A percentile compares a stretch with the other conserved stretches of the same genome.
phyloP scores from a whole-genome alignment of 2,329 filamentous ascomycete species.

The Cladophialophora psammophila region DNA sequence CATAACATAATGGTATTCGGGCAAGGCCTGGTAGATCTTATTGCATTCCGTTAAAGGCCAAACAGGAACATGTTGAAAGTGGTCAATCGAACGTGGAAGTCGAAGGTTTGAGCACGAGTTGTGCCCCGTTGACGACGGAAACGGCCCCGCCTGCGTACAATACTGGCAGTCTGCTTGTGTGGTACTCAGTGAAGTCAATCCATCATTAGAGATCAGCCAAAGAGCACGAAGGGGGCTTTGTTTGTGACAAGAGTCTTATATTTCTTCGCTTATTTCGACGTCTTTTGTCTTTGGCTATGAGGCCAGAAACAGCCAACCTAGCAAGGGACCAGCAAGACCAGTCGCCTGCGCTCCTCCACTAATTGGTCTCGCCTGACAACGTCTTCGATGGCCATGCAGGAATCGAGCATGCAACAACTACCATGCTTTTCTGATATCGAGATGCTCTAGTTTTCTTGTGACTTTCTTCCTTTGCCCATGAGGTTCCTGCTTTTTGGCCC shows the following conservation, averaged over 20 bases:
- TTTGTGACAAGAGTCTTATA: not conserved
- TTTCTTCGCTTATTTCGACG: not conserved
- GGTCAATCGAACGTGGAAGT: not conserved
- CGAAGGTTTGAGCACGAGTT: not conserved
- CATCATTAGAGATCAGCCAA: not conserved
- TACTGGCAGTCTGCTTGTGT: too few species aligned
- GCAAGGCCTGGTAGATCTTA: not conserved
- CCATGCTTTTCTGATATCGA: not conserved
- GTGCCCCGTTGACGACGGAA: not conserved
- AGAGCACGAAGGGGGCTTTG: not conserved
- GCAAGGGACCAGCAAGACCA: not conserved
- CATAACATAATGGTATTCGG: not conserved
- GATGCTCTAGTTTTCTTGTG: not conserved
- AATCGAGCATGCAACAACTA: not conserved
- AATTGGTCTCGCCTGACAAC: not conserved
- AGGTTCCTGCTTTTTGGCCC: not conserved
- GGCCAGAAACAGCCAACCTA: not conserved
- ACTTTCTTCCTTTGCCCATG: not conserved
- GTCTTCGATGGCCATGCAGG: not conserved
- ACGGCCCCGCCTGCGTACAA: slow-evolving; percentile 1
- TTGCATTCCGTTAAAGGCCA: not conserved
- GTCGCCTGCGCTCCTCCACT: not conserved
- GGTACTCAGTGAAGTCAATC: too few species aligned
- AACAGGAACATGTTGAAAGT: not conserved
- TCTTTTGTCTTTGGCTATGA: not conserved